phyloP scores from a whole-genome alignment of 495 filamentous ascomycete genomes.

The Penicillium soppii region DNA sequence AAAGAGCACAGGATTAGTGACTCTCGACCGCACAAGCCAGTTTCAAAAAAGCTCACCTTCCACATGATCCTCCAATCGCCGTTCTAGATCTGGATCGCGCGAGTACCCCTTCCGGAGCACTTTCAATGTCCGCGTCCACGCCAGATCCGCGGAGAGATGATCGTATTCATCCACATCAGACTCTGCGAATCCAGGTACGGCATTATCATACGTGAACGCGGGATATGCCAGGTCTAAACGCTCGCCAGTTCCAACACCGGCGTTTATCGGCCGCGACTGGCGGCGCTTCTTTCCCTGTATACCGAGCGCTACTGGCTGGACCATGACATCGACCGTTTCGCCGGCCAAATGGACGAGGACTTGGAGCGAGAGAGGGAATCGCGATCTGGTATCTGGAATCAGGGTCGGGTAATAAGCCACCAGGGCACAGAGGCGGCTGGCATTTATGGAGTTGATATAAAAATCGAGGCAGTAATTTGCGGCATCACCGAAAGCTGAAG shows the following conservation, averaged over 20 bases:
- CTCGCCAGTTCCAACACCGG: slow-evolving; percentile 55
- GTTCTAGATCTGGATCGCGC: slow-evolving; percentile 58
- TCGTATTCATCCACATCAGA: slow-evolving; percentile 49
- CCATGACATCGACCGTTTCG: slow-evolving; percentile 43
- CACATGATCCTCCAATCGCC: slow-evolving; percentile 57
- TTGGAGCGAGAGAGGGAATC: slow-evolving; percentile 48
- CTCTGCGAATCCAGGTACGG: slow-evolving; percentile 60
- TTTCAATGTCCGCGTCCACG: slow-evolving; percentile 56
- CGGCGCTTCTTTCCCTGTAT: slow-evolving; percentile 60
- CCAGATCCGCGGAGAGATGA: slow-evolving; percentile 49
- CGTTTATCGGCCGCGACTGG: slow-evolving; percentile 46
- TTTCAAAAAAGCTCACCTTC: slow-evolving; percentile 39
- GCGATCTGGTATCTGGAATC: slow-evolving; percentile 48
- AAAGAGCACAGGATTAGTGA: neutral
- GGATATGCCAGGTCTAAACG: slow-evolving; percentile 36
- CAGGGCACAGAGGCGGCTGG: slow-evolving; percentile 47
- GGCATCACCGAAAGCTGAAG: slow-evolving; percentile 56
- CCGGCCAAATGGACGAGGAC: slow-evolving; percentile 57
- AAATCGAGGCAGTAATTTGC: slow-evolving; percentile 57
- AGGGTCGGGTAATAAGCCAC: slow-evolving; percentile 61
- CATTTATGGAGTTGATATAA: slow-evolving; percentile 47
- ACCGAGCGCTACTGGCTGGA: slow-evolving; percentile 54
- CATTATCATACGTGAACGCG: slow-evolving; percentile 49
- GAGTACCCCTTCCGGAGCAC: slow-evolving; percentile 56
- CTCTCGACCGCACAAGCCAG: neutral